A percentile compares a stretch with the other conserved stretches of the same genome.
phyloP scores from a whole-genome alignment of 176 grass and related monocot species.

The Ampelocalamus luodianensis region DNA sequence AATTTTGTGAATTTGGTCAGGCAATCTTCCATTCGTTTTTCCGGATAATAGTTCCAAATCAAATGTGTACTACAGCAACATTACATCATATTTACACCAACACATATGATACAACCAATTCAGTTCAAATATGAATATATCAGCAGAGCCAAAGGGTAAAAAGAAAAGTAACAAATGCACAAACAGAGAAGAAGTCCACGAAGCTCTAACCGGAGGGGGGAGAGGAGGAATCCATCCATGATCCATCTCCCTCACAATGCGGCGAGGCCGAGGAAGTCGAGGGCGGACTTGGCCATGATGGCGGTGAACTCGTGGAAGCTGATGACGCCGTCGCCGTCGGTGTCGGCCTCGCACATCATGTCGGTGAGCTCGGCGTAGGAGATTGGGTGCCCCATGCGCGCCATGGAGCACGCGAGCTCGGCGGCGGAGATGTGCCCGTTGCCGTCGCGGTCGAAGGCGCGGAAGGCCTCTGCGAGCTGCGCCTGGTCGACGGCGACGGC shows the following conservation, averaged over 20 bases:
- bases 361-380: slow-evolving; percentile 63
- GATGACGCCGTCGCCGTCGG: slow-evolving; percentile 63
- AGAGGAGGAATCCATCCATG: slow-evolving; percentile 11
- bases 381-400: slow-evolving; percentile 62
- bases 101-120: background rate
- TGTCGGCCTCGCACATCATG: slow-evolving; percentile 71
- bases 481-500: slow-evolving; percentile 58
- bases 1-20: slow-evolving; percentile 1
- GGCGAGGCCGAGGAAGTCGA: slow-evolving; percentile 69
- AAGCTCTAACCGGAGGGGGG: slow-evolving; percentile 1
- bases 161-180: slow-evolving; percentile 10
- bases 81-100: slow-evolving; percentile 42
- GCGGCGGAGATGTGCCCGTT: slow-evolving; percentile 72
- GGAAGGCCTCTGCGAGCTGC: slow-evolving; percentile 66
- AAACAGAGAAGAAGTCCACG: background rate
- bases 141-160: background rate
- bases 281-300: slow-evolving; percentile 68
- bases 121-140: background rate
- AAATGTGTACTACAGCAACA: slow-evolving; percentile 16
- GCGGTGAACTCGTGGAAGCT: slow-evolving; percentile 67
- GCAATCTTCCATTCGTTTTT: background rate
- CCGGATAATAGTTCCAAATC: background rate
- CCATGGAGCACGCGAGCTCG: slow-evolving; percentile 72
- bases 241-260: slow-evolving; percentile 39
- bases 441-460: slow-evolving; percentile 63